Conservation (phyloP, 805 yeast species). For the Saccharomycopsis sp. region DNA sequence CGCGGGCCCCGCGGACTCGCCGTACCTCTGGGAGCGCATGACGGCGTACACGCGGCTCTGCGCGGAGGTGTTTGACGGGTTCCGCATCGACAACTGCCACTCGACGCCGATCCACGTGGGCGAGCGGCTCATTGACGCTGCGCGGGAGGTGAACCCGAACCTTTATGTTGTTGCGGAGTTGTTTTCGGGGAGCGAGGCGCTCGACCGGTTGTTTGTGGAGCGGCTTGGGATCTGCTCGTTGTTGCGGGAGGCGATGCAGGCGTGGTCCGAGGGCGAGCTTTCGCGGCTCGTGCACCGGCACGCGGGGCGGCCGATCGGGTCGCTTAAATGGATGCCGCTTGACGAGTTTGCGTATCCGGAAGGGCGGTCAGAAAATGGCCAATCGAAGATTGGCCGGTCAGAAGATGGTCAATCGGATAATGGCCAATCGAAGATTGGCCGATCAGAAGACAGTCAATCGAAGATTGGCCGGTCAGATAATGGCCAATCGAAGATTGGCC, state of each 20-base stretch:
- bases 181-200: constrained; percentile 84
- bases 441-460: too few species aligned
- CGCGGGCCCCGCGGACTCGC: constrained; percentile 67
- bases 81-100: constrained; percentile 92
- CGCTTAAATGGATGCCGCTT: constrained; percentile 72
- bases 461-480: too few species aligned
- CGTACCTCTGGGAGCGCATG: constrained; percentile 86
- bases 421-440: too few species aligned
- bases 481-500: too few species aligned
- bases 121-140: constrained; percentile 78
- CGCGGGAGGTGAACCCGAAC: constrained; percentile 77
- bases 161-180: constrained; percentile 91
- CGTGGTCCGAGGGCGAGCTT: constrained; percentile 80
- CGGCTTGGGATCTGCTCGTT: constrained; percentile 82
- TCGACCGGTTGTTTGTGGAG: constrained; percentile 88
- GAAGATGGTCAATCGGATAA: too few species aligned
- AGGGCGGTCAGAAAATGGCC: too few species aligned
- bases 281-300: constrained; percentile 83
- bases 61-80: constrained; percentile 76
- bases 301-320: constrained; percentile 95
- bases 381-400: too few species aligned
- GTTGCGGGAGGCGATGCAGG: constrained; percentile 96
- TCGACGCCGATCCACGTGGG: constrained; percentile 96
- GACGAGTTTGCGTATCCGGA: constrained; percentile 70
- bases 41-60: constrained; percentile 61